A percentile compares a stretch with the other conserved stretches of the same genome.
Conservation (phyloP, 2,329 filamentous ascomycete species). For the Colletotrichum viniferum region DNA sequence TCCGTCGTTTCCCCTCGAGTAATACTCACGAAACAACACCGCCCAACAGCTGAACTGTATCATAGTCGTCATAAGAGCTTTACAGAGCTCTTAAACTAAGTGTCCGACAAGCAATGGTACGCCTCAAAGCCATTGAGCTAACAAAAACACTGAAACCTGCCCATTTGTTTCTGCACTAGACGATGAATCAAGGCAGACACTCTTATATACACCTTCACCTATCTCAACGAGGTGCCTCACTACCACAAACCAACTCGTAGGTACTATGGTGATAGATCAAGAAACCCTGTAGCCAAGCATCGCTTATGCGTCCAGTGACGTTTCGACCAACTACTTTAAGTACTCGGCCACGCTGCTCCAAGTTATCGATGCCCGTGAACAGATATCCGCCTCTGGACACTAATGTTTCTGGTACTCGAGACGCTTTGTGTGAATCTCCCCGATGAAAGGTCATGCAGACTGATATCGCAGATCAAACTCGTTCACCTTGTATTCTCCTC, state of each 20-base stretch:
- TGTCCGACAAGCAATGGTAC: too few relatives aligned
- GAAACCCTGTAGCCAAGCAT: neutral
- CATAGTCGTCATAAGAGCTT: neutral
- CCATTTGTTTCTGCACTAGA: neutral
- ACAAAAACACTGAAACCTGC: too few relatives aligned
- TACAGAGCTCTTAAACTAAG: neutral
- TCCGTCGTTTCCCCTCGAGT: neutral
- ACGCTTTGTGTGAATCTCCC: too few relatives aligned
- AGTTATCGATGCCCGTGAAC: too few relatives aligned
- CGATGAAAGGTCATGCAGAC: too few relatives aligned
- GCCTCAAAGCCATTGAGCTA: too few relatives aligned
- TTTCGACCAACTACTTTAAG: neutral
- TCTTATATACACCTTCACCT: neutral
- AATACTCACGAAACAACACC: neutral
- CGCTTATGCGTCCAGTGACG: too few relatives aligned
- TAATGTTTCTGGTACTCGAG: too few relatives aligned
- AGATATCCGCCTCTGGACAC: too few relatives aligned
- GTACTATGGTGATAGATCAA: accelerated
- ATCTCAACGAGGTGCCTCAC: neutral
- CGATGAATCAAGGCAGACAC: accelerated
- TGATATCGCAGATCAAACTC: too few relatives aligned
- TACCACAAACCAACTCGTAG: neutral
- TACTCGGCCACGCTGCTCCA: neutral
- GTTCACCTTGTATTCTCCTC: too few relatives aligned
- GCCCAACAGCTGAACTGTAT: too few relatives aligned